Evolutionary conservation across 805 yeast genomes (phyloP).

Genomic region (Yamadazyma insecticola): DNA sequence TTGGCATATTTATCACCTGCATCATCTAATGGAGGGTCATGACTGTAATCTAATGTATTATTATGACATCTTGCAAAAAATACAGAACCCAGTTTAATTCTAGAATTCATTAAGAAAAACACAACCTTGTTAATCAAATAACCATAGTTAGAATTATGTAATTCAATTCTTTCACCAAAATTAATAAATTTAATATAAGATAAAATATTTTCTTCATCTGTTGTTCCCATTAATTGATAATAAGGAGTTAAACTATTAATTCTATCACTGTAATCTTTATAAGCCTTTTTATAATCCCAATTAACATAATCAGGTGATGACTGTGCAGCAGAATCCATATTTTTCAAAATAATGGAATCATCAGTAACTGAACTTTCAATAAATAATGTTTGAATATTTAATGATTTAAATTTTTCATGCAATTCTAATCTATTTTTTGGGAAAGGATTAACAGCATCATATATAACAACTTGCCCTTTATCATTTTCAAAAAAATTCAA

Average conservation of each 20-base stretch:
- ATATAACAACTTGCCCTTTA: conserved; percentile 91
- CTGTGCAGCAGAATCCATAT: conserved; percentile 74
- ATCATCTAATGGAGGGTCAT: conserved; percentile 79
- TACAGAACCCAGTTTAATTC: conserved; percentile 84
- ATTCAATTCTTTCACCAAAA: conserved; percentile 79
- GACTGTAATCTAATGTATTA: conserved; percentile 54
- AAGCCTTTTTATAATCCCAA: conserved; percentile 72
- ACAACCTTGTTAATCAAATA: conserved; percentile 88
- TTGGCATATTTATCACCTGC: conserved; percentile 67
- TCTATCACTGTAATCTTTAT: conserved; percentile 69
- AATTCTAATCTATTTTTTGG: conserved; percentile 61
- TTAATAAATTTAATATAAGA: conserved; percentile 83
- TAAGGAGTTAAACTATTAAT: conserved; percentile 62
- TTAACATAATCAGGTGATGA: conserved; percentile 82
- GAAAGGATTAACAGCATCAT: conserved; percentile 90
- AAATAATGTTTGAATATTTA: conserved; percentile 73
- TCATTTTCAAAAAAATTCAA: conserved; percentile 63
- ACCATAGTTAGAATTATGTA: conserved; percentile 80
- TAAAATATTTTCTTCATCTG: conserved; percentile 33
- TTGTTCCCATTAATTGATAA: conserved; percentile 68
- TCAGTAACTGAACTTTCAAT: conserved; percentile 86
- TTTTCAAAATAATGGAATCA: conserved; percentile 59
- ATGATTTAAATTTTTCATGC: conserved; percentile 46
- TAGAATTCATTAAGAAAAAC: conserved; percentile 85
- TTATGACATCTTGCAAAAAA: conserved; percentile 81